Base-by-base conservation (phyloP, 2,329 filamentous ascomycete species). In the Stachybotrys elegans region DNA sequence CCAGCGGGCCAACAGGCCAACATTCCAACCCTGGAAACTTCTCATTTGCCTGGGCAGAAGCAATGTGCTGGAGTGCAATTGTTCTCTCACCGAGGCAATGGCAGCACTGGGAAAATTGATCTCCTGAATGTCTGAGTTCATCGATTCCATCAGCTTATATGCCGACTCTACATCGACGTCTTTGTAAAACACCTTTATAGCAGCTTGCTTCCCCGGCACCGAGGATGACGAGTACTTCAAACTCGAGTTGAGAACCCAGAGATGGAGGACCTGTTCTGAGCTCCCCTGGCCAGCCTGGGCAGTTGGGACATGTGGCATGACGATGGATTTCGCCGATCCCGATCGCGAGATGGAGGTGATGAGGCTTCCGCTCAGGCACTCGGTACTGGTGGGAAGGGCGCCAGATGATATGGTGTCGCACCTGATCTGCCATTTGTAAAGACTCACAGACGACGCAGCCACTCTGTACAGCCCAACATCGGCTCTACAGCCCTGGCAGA, bases 21-120 rank as follows among this genome's bases (percentile, higher is more conserved):
- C 80, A 21, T 73, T 72, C 84, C 84, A 89, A n/a, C 74, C 76
- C 56, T 78, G 71, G 51, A 86, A 85, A 22, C 54, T 65, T 44
- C 79, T 70, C 47, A 83, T 78, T 8, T 66, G 66, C 1, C 51
- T 57, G 2, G 84, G 84, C 8, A 88, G 57, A 14, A 80, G 56
- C 4, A 48, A 34, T 27, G 71, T 77, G 50, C 75, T 81, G 7
- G 55, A 56, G 11, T 66, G 57, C 21, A 89, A 62, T 9, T 60
- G 63, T 6, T 54, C 48, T 2, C 60, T 51, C 6, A 83, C 60
- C 22, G 66, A 64, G 5, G 58, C 45, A 22, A 83, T 76, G 5
- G 78, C 69, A 5, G 69, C 63, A 2, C 48, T 49, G 0, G 82
- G 79, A 23, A 87, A 61, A 22, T 63, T 68, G 13, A 83, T 66